Percentiles rank a stretch among this genome's conserved stretches.
Conservation (phyloP, 768 basidiomycete species). For the Boletus sensibilis region DNA sequence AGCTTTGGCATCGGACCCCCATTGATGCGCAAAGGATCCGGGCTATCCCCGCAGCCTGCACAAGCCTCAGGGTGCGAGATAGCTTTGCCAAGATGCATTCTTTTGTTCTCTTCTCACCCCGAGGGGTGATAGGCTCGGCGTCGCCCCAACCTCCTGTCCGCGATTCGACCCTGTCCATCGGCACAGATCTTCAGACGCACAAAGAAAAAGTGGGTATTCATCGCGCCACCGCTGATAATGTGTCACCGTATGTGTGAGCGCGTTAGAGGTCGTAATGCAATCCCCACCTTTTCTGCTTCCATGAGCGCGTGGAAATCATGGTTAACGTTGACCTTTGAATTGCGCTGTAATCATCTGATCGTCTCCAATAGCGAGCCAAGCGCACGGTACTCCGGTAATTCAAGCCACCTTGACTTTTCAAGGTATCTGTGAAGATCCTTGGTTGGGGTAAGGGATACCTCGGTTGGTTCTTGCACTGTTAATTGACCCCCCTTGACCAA, state of each 20-base stretch:
- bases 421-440: background rate
- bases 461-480: background rate
- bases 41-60: conserved; percentile 1
- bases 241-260: background rate
- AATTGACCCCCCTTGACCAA: background rate
- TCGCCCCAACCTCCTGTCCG: background rate
- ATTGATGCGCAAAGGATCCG: background rate
- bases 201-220: background rate
- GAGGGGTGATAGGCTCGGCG: background rate
- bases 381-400: background rate
- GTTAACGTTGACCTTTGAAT: conserved; percentile 1
- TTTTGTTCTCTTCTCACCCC: background rate
- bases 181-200: background rate
- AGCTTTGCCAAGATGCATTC: background rate
- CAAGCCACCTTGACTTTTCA: background rate
- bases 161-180: background rate
- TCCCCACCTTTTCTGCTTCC: background rate
- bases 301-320: background rate
- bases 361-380: background rate
- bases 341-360: background rate
- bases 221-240: conserved; percentile 2
- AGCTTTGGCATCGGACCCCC: background rate
- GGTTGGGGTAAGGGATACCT: background rate
- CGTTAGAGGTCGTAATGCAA: background rate
- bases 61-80: background rate